Conservation (phyloP, 768 basidiomycete species). For the Tylopilus plumbeoviolaceoides region DNA sequence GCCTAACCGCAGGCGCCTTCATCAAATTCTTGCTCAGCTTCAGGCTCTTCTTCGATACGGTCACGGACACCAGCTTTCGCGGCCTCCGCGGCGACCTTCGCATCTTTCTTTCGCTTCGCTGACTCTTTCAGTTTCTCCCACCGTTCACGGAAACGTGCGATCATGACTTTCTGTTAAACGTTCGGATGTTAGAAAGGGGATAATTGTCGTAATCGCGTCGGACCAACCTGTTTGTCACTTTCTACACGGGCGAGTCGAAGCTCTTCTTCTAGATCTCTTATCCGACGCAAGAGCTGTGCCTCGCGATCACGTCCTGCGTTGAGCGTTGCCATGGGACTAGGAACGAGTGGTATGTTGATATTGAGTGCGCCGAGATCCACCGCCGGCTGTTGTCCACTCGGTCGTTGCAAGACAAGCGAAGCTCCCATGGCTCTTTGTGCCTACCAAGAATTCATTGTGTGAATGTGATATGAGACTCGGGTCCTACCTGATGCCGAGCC, state of each 20-base stretch:
- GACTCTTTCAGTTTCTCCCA: conserved; percentile 91
- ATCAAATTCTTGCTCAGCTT: conserved; percentile 58
- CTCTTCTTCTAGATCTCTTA: conserved; percentile 81
- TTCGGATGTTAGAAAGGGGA: conserved; percentile 10
- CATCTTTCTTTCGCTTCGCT: conserved; percentile 81
- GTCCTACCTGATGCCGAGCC: conserved; percentile 59
- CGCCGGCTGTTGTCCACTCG: conserved; percentile 31
- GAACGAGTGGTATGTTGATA: conserved; percentile 47
- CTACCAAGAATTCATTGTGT: conserved; percentile 33
- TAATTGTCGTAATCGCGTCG: conserved; percentile 20
- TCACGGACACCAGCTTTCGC: conserved; percentile 49
- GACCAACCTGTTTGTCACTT: conserved; percentile 81
- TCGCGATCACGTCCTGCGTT: conserved; percentile 58
- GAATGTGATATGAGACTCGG: conserved; percentile 1
- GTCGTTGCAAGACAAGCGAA: conserved; percentile 52
- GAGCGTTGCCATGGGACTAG: conserved; percentile 47
- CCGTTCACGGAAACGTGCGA: conserved; percentile 75
- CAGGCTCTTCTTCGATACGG: conserved; percentile 64
- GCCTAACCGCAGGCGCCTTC: conserved; percentile 8
- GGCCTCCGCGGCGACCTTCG: conserved; percentile 49
- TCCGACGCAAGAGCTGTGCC: conserved; percentile 40
- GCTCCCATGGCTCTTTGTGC: conserved; percentile 78
- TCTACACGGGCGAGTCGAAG: conserved; percentile 57
- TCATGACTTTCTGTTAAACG: conserved; percentile 69
- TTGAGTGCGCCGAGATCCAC: conserved; percentile 57